A percentile compares a stretch with the other conserved stretches of the same genome.
Conservation (phyloP, 257 asterid genomes). For the Solanum pinnatisectum region DNA sequence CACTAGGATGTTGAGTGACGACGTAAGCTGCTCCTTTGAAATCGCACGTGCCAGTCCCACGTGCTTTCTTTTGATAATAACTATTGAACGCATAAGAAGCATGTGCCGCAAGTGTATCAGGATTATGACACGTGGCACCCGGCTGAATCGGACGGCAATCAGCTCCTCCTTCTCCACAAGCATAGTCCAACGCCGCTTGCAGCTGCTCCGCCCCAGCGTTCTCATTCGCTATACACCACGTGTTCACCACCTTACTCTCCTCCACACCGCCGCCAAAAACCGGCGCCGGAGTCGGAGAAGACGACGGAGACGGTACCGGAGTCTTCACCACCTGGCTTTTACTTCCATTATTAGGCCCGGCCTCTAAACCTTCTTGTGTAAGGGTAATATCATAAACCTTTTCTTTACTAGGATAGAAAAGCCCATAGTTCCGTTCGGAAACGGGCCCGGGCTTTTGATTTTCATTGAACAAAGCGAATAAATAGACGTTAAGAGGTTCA, state of each 20-base stretch:
- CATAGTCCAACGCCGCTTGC: constrained; percentile 54
- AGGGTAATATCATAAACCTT: constrained; percentile 53
- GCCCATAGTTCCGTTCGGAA: constrained; percentile 68
- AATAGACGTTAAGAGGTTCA: constrained; percentile 46
- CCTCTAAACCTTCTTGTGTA: constrained; percentile 11
- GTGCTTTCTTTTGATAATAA: constrained; percentile 61
- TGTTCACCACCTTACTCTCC: constrained; percentile 19
- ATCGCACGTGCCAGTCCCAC: constrained; percentile 57
- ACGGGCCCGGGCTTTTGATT: constrained; percentile 64
- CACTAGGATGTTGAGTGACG: constrained; percentile 68
- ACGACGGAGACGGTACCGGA: neutral
- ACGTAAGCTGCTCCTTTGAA: constrained; percentile 73
- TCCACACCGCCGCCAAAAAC: constrained; percentile 9
- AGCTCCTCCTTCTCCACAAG: constrained; percentile 78
- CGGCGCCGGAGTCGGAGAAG: neutral
- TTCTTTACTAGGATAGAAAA: constrained; percentile 50
- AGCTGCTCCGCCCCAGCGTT: constrained; percentile 31
- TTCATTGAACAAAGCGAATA: constrained; percentile 87
- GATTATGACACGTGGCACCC: constrained; percentile 66
- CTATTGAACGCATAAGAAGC: constrained; percentile 91
- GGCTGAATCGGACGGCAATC: constrained; percentile 77
- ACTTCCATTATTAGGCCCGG: constrained; percentile 16
- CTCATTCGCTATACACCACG: constrained; percentile 86
- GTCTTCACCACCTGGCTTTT: constrained; percentile 15
- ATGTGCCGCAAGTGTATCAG: constrained; percentile 54